Percentiles rank a stretch among this genome's conserved stretches.
These are phyloP conservation scores for Melastoma malabathricum DNA, from an alignment of 345 rosid genomes.

Conservation along the genomic window DNA sequence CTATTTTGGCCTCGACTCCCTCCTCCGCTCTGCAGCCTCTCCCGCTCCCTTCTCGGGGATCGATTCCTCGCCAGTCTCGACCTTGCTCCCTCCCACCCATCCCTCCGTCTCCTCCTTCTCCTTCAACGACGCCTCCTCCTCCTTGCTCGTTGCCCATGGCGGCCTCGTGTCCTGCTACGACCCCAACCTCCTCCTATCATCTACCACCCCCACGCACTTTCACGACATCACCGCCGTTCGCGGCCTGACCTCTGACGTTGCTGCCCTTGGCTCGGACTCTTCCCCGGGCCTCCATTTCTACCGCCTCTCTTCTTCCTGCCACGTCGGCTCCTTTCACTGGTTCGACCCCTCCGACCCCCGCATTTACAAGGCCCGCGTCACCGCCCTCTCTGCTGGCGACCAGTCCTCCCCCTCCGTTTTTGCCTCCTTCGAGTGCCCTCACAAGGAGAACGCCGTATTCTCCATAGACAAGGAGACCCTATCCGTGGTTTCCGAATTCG, in stretches of 20 bases:
- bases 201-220: constrained; percentile 72
- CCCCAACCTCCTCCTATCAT: constrained; percentile 44
- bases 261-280: constrained; percentile 60
- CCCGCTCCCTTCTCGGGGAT: constrained; percentile 56
- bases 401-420: constrained; percentile 44
- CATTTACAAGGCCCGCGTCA: constrained; percentile 58
- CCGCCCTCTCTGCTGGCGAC: constrained; percentile 23
- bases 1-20: constrained; percentile 73
- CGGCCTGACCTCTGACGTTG: constrained; percentile 49
- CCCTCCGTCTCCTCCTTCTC: constrained; percentile 46
- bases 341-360: constrained; percentile 72
- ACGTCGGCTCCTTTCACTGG: constrained; percentile 64
- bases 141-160: constrained; percentile 82
- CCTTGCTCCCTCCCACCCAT: constrained; percentile 55
- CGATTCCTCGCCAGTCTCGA: constrained; percentile 59
- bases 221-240: constrained; percentile 49
- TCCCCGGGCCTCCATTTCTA: constrained; percentile 42
- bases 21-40: constrained; percentile 42
- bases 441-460: constrained; percentile 59
- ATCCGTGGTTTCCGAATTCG: constrained; percentile 37
- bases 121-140: constrained; percentile 51
- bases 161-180: constrained; percentile 83
- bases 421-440: constrained; percentile 65
- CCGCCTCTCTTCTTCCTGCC: constrained; percentile 65
- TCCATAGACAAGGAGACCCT: constrained; percentile 76